These are phyloP conservation scores for Salix koriyanagi DNA, from an alignment of 345 rosid genomes.

Conservation along the genomic window DNA sequence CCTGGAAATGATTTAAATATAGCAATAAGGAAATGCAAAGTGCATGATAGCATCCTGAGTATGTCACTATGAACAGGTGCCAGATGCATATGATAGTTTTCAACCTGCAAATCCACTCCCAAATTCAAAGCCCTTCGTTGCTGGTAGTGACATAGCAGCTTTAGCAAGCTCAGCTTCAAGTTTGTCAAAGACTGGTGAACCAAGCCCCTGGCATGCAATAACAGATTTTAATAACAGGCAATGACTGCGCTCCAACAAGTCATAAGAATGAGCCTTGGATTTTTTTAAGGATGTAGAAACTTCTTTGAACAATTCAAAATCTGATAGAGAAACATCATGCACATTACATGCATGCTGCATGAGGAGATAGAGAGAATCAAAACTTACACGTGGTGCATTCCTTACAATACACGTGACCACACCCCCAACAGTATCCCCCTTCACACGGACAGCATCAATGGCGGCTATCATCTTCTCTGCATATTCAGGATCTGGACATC, in stretches of 20 bases:
- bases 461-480: conserved; percentile 98
- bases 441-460: conserved; percentile 73
- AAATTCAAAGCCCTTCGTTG: conserved; percentile 94
- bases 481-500: conserved; percentile 94
- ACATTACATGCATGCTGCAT: neutral
- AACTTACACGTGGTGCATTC: conserved; percentile 78
- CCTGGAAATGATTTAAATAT: neutral
- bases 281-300: neutral
- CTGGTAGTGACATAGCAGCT: conserved; percentile 94
- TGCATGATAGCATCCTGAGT: conserved; percentile 2
- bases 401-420: conserved; percentile 90
- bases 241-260: neutral
- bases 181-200: conserved; percentile 95
- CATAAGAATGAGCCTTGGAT: neutral
- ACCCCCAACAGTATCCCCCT: conserved; percentile 93
- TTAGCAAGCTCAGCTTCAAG: conserved; percentile 95
- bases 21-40: neutral
- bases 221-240: conserved; percentile 17
- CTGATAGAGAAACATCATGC: neutral
- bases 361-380: neutral
- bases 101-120: conserved; percentile 98
- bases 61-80: neutral
- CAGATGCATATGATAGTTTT: conserved; percentile 12
- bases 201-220: conserved; percentile 76
- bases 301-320: neutral